Evolutionary conservation across 768 basidiomycete species (phyloP), one percentile per base, ranked within the genome.

Genomic region (Clitopilus passeckerianus): DNA sequence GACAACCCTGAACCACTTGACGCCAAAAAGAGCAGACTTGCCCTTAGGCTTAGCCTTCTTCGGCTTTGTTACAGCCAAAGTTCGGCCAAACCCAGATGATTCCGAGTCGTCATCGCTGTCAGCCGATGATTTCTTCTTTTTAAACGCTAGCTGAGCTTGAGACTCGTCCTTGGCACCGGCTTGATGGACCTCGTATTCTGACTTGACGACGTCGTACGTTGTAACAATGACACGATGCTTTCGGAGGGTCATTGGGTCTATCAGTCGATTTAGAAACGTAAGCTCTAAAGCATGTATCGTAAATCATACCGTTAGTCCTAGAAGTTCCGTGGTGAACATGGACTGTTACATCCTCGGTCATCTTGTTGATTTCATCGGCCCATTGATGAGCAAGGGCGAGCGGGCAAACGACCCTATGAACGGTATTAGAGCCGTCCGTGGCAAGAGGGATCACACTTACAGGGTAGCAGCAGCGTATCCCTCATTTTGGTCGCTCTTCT

Each of bases 381-480:
- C 96, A 99, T 71, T 99, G 97, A 12, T 83, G 82, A 57, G 97
- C 86, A 12, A 99, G 84, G 14, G 91, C 84, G 12, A 97, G 80
- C 1, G 96, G 96, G 56, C 90, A 91, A 30, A 98, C 76, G 35
- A 98, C 90, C 16, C 96, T 95, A 63, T 53, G 37, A 35, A 7
- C 20, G 18, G n/a, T n/a, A n/a, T n/a, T n/a, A n/a, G n/a, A n/a
- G n/a, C n/a, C n/a, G n/a, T n/a, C n/a, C n/a, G n/a, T n/a, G n/a
- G n/a, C n/a, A n/a, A n/a, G n/a, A n/a, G n/a, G n/a, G n/a, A n/a
- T 30, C 27, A 50, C 16, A 71, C 87, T 34, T 67, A 91, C 90
- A 93, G 75, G 0, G 91, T 93, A 1, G 84, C 73, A 2, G 80
- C 82, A 22, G 85, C 80, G 80, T 83, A 95, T 0, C 92, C 91